Conservation (phyloP, 2,329 filamentous ascomycete species). For the Dactylonectria macrodidyma region DNA sequence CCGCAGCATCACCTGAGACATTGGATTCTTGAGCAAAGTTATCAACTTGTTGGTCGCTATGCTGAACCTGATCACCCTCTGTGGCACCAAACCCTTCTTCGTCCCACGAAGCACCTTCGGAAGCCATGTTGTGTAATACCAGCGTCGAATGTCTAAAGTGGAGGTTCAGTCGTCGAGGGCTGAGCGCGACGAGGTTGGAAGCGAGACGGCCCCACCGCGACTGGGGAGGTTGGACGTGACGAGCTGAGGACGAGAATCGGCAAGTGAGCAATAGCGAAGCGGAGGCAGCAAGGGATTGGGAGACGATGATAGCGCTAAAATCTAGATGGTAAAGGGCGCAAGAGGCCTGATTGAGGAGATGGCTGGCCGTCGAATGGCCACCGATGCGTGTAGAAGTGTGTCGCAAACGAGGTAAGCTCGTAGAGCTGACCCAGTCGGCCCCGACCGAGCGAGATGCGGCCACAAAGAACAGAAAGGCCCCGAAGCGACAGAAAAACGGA, state of each 20-base stretch:
- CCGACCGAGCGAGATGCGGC: conserved; percentile 19
- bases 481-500: not conserved
- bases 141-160: conserved; percentile 6
- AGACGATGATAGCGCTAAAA: not conserved
- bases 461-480: conserved; percentile 13
- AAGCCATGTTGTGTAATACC: conserved; percentile 51
- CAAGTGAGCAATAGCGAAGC: not conserved
- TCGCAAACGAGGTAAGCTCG: conserved; percentile 31
- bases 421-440: conserved; percentile 30
- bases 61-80: conserved; percentile 69
- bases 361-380: conserved; percentile 2
- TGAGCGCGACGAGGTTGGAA: conserved; percentile 19
- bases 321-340: not conserved
- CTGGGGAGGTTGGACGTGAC: conserved; percentile 21
- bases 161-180: conserved; percentile 16
- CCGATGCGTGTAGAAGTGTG: conserved; percentile 14
- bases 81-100: conserved; percentile 68
- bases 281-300: not conserved
- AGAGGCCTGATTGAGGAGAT: conserved; percentile 15
- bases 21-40: conserved; percentile 62
- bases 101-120: conserved; percentile 64
- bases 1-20: conserved; percentile 65
- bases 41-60: conserved; percentile 70
- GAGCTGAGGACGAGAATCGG: conserved; percentile 1
- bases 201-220: conserved; percentile 18